Conservation (phyloP, 352 stramenopile species). For the Globisporangium barbulae region DNA sequence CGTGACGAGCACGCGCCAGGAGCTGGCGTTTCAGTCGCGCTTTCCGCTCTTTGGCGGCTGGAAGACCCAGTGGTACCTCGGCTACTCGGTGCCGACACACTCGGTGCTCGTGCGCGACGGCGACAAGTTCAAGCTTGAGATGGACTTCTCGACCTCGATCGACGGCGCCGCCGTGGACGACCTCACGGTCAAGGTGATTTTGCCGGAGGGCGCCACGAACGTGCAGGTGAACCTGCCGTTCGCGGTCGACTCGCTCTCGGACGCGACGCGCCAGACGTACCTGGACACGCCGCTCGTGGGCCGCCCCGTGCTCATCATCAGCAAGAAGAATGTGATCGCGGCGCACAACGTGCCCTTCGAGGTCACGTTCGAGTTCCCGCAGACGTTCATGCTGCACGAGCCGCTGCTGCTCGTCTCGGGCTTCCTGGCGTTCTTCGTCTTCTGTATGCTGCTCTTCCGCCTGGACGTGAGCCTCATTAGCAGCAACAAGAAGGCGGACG, state of each 20-base stretch:
- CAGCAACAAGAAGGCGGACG: slow-evolving; percentile 19
- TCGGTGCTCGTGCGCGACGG: slow-evolving; percentile 64
- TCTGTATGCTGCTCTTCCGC: slow-evolving; percentile 85
- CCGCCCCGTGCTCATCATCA: slow-evolving; percentile 75
- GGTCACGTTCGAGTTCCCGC: slow-evolving; percentile 84
- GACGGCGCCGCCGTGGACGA: slow-evolving; percentile 80
- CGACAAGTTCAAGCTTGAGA: slow-evolving; percentile 77
- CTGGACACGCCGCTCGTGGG: slow-evolving; percentile 79
- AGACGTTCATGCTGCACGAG: slow-evolving; percentile 83
- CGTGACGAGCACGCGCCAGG: slow-evolving; percentile 40
- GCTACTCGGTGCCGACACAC: slow-evolving; percentile 83
- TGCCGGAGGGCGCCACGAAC: slow-evolving; percentile 80
- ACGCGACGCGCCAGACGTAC: slow-evolving; percentile 80
- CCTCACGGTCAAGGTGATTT: slow-evolving; percentile 84
- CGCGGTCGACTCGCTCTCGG: slow-evolving; percentile 44
- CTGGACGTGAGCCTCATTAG: slow-evolving; percentile 72
- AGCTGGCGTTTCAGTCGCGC: slow-evolving; percentile 79
- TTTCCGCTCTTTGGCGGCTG: slow-evolving; percentile 89
- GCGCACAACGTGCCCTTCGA: slow-evolving; percentile 83
- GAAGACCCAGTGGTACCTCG: slow-evolving; percentile 89
- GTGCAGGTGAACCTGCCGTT: slow-evolving; percentile 79
- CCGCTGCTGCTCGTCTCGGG: slow-evolving; percentile 79
- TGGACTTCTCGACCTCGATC: slow-evolving; percentile 84
- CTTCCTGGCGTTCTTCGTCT: slow-evolving; percentile 81
- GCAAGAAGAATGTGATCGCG: slow-evolving; percentile 83